Evolutionary conservation across 495 filamentous ascomycete genomes (phyloP).

Genomic region (Aspergillus leporis): DNA sequence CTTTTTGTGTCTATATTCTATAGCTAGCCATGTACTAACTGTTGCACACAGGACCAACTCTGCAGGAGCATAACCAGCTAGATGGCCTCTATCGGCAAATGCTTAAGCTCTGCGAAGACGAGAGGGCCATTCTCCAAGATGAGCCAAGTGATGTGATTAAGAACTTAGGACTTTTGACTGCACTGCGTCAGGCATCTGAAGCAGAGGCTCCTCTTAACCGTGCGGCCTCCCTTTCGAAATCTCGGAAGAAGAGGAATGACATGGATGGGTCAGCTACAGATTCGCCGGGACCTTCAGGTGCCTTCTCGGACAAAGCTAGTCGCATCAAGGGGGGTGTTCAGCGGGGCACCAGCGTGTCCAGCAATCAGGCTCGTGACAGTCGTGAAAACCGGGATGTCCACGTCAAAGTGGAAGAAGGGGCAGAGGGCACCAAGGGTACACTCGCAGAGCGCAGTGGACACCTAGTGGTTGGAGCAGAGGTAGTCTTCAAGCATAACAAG

Average conservation of each 20-base stretch:
- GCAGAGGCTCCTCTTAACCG: constrained; percentile 54
- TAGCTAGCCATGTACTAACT: constrained; percentile 16
- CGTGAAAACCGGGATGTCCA: constrained; percentile 40
- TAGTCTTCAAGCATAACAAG: constrained; percentile 78
- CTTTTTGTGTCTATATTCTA: background rate
- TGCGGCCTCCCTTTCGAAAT: constrained; percentile 46
- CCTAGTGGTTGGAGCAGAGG: constrained; percentile 73
- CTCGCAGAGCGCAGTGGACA: constrained; percentile 51
- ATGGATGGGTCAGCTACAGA: constrained; percentile 68
- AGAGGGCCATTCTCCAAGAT: constrained; percentile 57
- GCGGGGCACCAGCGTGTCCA: constrained; percentile 59
- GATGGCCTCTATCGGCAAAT: constrained; percentile 62
- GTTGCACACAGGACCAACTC: constrained; percentile 34
- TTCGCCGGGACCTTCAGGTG: constrained; percentile 64
- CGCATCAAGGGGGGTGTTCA: constrained; percentile 48
- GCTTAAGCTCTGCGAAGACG: constrained; percentile 62
- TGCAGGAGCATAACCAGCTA: constrained; percentile 49
- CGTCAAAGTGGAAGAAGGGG: constrained; percentile 58
- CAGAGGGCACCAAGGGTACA: constrained; percentile 50
- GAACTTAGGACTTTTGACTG: constrained; percentile 60
- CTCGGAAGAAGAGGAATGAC: constrained; percentile 68
- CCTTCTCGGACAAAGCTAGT: constrained; percentile 43
- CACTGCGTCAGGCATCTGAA: constrained; percentile 59
- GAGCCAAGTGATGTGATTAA: constrained; percentile 60
- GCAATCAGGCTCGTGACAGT: constrained; percentile 41